phyloP scores from a whole-genome alignment of 495 filamentous ascomycete genomes.

The Penicillium soppii region DNA sequence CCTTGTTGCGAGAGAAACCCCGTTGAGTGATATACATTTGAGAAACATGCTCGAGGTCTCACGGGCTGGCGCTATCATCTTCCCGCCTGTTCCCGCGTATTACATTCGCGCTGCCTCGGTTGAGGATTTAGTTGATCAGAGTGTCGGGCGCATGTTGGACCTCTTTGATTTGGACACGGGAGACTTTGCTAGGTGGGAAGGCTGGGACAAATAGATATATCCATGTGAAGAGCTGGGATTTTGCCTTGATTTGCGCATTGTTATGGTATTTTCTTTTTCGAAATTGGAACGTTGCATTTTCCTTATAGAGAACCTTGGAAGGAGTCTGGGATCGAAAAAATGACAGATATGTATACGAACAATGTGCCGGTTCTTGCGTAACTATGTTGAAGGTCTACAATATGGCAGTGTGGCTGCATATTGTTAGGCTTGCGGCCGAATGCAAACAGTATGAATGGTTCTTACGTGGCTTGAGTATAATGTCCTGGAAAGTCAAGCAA shows the following conservation, averaged over 20 bases:
- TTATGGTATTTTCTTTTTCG: not conserved
- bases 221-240: not conserved
- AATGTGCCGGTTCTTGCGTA: no score
- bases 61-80: constrained; percentile 39
- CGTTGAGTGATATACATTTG: constrained; percentile 45
- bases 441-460: no score
- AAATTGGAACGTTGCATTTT: not conserved
- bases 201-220: constrained; percentile 29
- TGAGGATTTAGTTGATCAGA: constrained; percentile 43
- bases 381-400: no score
- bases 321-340: no score
- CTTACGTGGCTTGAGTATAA: no score
- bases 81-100: constrained; percentile 43
- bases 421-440: no score
- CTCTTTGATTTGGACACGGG: constrained; percentile 43
- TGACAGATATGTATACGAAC: no score
- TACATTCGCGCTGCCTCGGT: constrained; percentile 35
- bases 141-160: constrained; percentile 45
- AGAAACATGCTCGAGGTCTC: constrained; percentile 44
- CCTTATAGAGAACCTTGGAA: not conserved
- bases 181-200: constrained; percentile 41
- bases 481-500: no score
- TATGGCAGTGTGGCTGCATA: no score
- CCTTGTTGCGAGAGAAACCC: constrained; percentile 42
- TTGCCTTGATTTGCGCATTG: constrained; percentile 11